Evolutionary conservation across 2,329 filamentous ascomycete species (phyloP), one percentile per base, ranked within the genome.

Genomic region (Ilyonectria robusta): DNA sequence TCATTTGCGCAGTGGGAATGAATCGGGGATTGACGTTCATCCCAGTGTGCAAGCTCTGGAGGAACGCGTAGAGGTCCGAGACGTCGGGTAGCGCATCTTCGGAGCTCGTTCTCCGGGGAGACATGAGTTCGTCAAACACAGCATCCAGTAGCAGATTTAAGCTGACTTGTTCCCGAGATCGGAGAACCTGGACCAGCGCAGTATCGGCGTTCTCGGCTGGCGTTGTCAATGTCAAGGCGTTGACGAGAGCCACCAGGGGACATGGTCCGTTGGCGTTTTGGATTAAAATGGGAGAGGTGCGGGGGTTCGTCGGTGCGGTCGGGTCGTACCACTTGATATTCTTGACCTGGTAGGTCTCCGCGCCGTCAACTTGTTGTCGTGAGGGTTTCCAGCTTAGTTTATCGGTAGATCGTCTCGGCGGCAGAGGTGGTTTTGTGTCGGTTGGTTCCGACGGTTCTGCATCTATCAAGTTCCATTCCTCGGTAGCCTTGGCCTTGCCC

Each of bases 11-110:
- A 0, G 84, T 86, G 2, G 93, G 87, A 8, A 97, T 87, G 70
- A 97, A 96, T 21, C 93, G 90, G 2, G 96, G 96, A 71, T 99
- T 99, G 64, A 98, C 95, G 75, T 98, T 99, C 93, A 99, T 97
- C 42, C 96, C 96, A 0, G 95, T 98, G 74, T 98, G 94, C 2
- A 99, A 84, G 50, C 94, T 93, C 63, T 96, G 89, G 2, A 99
- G 84, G 76, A 99, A 99, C 7, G 88, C 86, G 78, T 97, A 97
- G 1, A 99, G 85, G 66, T 97, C 95, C 40, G 91, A 88, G 10
- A 98, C 92, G 78, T 98, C 96, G 0, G 95, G 95, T 26, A 98
- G 82, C 17, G 89, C 84, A 1, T 86, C 87, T 37, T 91, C 88
- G 2, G 83, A 81, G 54, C 89, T 88, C 0, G 89, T 91, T 58